Base-by-base conservation (phyloP, 2,329 filamentous ascomycete genomes). In the Ceratocystis diversiconidia region DNA sequence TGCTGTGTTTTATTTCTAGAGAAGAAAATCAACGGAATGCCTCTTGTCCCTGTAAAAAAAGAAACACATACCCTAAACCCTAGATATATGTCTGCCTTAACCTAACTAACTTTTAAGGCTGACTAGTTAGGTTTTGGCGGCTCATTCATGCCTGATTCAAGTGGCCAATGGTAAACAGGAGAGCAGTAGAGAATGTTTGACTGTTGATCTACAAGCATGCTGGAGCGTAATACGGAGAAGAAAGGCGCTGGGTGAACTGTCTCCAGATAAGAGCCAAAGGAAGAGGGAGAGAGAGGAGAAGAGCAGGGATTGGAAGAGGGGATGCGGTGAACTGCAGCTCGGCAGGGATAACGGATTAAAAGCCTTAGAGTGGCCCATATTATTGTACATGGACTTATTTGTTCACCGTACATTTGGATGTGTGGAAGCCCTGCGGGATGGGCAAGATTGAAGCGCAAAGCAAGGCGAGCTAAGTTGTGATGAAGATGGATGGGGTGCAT, bases 1-100 rank as follows among this genome's bases (percentile, higher is more conserved):
- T 57, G 52, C 52, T 57, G 52, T 57, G 52, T 57, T 57, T 57
- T 57, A 17, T 57, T 57, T 57, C 15, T 57, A 57, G 52, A 57
- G 52, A 57, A 28, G 25, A 28, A 57, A 57, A 57, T 57, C 52
- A 57, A 30, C 52, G 52, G 52, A 30, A 57, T 57, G 52, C 52
- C 52, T 50, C 52, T 32, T 30, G 17, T 55, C 19, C 19, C 12
- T 12, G 8, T 41, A 4, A 41, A 41, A 10, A 36, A 32, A 36
- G 8, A 32, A 30, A n/a, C 17, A 15, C 15, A 57, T 57, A 8
- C 52, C 52, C 1, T 32, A 19, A 57, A 57, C 52, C 52, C 52
- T 57, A 57, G 3, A 30, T 2, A 15, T 30, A 30, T 7, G 30
- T 6, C 30, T 32, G 46, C n/a, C 22, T 7, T 50, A 10, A 8